Conservation (phyloP, 169 alveolate genomes). For the Cryptosporidium ryanae region DNA sequence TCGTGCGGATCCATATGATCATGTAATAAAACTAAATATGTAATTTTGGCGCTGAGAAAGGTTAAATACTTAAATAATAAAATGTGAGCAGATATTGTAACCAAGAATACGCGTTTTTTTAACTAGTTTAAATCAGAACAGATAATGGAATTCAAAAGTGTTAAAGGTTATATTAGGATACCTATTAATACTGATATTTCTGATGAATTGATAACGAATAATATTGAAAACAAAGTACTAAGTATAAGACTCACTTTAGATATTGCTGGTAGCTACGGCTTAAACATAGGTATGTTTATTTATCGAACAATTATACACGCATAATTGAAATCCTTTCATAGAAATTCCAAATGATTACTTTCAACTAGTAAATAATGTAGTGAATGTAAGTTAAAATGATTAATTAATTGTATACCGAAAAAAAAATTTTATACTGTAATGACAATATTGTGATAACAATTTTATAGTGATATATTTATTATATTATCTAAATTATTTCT, state of each 20-base stretch:
- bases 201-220: neutral
- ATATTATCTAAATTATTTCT: no score
- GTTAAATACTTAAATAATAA: no score
- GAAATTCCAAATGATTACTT: constrained; percentile 39
- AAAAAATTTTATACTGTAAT: no score
- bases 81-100: no score
- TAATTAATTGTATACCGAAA: neutral
- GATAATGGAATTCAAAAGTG: constrained; percentile 28
- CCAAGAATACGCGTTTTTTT: no score
- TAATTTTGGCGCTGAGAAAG: neutral
- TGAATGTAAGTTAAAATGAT: constrained; percentile 40
- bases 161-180: neutral
- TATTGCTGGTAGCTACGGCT: constrained; percentile 20
- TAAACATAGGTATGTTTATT: constrained; percentile 35
- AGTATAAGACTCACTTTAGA: constrained; percentile 26
- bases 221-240: neutral
- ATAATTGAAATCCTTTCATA: neutral
- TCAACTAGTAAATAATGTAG: neutral
- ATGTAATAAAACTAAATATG: neutral
- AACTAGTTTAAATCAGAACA: no score
- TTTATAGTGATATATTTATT: no score
- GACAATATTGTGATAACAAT: no score
- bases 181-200: neutral
- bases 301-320: neutral
- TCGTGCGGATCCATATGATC: no score